phyloP scores from a whole-genome alignment of 1,284 basidiomycete genomes.

The Schizopora paradoxa region DNA sequence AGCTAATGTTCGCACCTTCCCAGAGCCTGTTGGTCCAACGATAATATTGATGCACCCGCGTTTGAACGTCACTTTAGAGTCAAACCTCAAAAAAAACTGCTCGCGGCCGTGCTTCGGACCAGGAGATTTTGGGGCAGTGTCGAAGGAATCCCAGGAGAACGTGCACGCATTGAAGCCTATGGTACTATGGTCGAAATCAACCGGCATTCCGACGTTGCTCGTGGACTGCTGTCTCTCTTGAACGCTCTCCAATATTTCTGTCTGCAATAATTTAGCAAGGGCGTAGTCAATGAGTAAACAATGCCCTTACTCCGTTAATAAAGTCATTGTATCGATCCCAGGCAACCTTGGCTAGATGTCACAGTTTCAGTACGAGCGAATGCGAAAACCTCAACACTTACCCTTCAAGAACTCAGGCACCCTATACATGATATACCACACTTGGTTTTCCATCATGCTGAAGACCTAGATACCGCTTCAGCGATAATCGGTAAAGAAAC shows the following conservation, averaged over 20 bases:
- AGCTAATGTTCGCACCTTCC: slow-evolving; percentile 9
- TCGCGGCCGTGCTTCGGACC: slow-evolving; percentile 3
- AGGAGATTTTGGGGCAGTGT: background rate
- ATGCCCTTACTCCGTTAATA: slow-evolving; percentile 6
- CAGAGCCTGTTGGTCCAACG: slow-evolving; percentile 14
- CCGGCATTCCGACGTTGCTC: too few relatives aligned
- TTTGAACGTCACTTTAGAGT: slow-evolving; percentile 10
- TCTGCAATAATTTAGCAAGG: background rate
- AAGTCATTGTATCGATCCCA: slow-evolving; percentile 11
- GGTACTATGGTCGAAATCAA: background rate
- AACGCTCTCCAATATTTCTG: slow-evolving; percentile 8
- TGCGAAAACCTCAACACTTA: background rate
- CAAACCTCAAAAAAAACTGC: slow-evolving; percentile 11
- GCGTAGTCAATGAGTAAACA: background rate
- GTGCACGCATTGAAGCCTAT: slow-evolving; percentile 12
- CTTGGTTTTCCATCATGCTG: slow-evolving; percentile 7
- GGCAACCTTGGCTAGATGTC: slow-evolving; percentile 8
- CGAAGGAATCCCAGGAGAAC: slow-evolving; percentile 12
- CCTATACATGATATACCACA: slow-evolving; percentile 3
- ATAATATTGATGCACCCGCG: slow-evolving; percentile 13
- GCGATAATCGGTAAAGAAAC: background rate
- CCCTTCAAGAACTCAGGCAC: slow-evolving; percentile 6
- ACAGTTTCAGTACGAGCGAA: background rate
- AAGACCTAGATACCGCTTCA: slow-evolving; percentile 6
- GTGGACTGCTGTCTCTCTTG: background rate